These are phyloP conservation scores for Alternaria angustiovoidea DNA, from an alignment of 2,329 filamentous ascomycete species.

Conservation along the genomic window DNA sequence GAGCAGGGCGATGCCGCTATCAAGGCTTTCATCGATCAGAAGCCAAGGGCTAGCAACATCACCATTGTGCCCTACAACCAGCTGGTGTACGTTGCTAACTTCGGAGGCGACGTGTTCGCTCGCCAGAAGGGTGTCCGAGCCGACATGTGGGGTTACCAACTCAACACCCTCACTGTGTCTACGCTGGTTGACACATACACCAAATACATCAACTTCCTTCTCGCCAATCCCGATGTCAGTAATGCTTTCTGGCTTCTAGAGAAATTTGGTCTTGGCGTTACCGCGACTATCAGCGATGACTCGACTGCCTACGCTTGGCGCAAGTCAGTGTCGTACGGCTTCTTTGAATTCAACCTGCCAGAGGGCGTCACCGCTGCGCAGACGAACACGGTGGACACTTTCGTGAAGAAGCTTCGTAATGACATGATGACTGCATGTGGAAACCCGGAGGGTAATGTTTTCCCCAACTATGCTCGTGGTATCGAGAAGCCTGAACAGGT, in stretches of 20 bases:
- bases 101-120: conserved; percentile 2
- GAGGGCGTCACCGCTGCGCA: neutral
- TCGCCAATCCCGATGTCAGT: neutral
- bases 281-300: conserved; percentile 7
- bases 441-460: conserved; percentile 22
- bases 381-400: neutral
- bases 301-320: conserved; percentile 38
- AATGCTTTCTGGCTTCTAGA: neutral
- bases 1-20: conserved; percentile 2
- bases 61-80: conserved; percentile 3
- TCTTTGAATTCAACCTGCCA: conserved; percentile 19
- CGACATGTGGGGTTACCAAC: conserved; percentile 6
- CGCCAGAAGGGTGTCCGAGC: conserved; percentile 1
- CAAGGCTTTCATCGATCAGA: neutral
- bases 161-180: conserved; percentile 3
- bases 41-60: conserved; percentile 3
- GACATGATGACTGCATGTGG: neutral
- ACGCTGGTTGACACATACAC: conserved; percentile 2
- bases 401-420: neutral
- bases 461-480: conserved; percentile 43
- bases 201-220: neutral
- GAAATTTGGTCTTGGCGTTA: conserved; percentile 1
- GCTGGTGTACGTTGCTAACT: conserved; percentile 5
- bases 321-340: conserved; percentile 17
- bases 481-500: conserved; percentile 33